Evolutionary conservation across 345 rosid species (phyloP).

Genomic region (Fremontodendron californicum): DNA sequence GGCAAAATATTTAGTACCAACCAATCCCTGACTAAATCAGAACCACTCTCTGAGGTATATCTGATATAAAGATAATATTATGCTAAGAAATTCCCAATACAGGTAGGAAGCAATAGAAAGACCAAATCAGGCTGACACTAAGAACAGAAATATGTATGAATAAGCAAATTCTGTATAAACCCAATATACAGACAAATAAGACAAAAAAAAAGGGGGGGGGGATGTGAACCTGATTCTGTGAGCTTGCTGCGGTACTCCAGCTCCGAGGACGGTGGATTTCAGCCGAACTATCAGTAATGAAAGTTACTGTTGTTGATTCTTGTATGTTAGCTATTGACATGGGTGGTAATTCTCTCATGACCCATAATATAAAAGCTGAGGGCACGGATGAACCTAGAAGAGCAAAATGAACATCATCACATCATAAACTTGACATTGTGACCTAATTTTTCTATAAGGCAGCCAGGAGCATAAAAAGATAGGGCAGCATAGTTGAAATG

Average conservation of each 20-base stretch:
- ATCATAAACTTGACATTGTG: not conserved
- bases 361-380: conserved; percentile 59
- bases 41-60: not conserved
- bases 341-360: conserved; percentile 58
- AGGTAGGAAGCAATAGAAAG: not conserved
- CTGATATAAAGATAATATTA: not conserved
- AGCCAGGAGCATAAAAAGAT: not conserved
- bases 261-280: conserved; percentile 25
- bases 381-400: conserved; percentile 58
- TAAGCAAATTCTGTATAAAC: not conserved
- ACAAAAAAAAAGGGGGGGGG: not conserved
- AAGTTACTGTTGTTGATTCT: conserved; percentile 38
- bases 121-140: not conserved
- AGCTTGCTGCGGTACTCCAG: conserved; percentile 41
- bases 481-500: not conserved
- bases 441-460: not conserved
- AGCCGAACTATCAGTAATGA: conserved; percentile 31
- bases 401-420: not conserved
- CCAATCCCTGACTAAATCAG: not conserved
- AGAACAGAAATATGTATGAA: not conserved
- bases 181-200: not conserved
- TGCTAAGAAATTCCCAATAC: not conserved
- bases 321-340: conserved; percentile 14
- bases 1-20: not conserved
- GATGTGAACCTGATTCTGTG: conserved; percentile 42